Evolutionary conservation across 1,139 yeast genomes (phyloP), one percentile per base, ranked within the genome.

Genomic region (Lodderomyces theae): DNA sequence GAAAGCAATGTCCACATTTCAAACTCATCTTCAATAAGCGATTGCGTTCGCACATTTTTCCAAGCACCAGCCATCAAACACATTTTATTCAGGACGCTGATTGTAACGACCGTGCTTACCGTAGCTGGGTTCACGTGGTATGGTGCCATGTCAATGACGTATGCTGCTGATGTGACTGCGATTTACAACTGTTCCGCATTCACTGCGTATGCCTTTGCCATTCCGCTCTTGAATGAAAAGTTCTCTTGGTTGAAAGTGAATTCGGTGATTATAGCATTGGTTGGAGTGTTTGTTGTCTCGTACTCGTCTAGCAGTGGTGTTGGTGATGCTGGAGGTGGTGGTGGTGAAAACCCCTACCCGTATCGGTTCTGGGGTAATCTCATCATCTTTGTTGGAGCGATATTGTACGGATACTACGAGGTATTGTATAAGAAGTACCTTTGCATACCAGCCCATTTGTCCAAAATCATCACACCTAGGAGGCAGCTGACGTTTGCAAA

Each of bases 141-240:
- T 57, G 77, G 86, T 13, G 83, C 96, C 6, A 86, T 88, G 79
- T 72, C 82, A 22, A 63, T 86, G 59, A 83, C 96, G 1, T 85
- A 89, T 30, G 88, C 95, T 0, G 74, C 89, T 2, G 96, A 88
- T 55, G 83, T 88, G 22, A 87, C 96, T 3, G 96, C 96, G 8
- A 88, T 88, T 47, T 88, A 87, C 63, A 88, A 88, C 63, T 86
- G 95, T 56, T 82, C 90, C 10, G 95, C 95, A 0, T 87, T 88
- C 57, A 83, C 90, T 5, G 96, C 96, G 0, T 83, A 88, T 55
- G 78, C 87, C 5, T 87, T 88, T 62, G 89, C 95, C 2, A 82
- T 88, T 22, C 87, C 90, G 2, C 61, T 88, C 34, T 69, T 88
- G 39, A 63, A 72, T 31, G 96, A 88, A 53, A 67, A 63, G 38